These are phyloP conservation scores for Naganishia randhawae DNA, from an alignment of 768 basidiomycete genomes.

Conservation along the genomic window DNA sequence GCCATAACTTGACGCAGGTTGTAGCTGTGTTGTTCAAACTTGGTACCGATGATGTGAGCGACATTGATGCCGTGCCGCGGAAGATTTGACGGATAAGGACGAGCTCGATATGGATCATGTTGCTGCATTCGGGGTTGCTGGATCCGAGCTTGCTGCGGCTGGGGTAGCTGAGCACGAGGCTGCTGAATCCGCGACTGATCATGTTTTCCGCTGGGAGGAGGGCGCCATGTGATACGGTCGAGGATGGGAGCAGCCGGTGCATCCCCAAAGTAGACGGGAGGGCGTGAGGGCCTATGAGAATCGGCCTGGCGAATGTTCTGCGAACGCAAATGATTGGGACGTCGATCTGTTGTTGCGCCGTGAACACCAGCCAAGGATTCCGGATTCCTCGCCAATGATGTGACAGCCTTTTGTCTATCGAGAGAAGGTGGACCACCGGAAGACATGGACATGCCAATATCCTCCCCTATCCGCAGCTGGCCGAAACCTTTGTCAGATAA, in stretches of 20 bases:
- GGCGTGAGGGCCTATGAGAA: neutral
- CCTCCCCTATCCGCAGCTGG: neutral
- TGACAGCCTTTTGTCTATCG: neutral
- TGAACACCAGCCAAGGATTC: neutral
- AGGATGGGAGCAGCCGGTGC: neutral
- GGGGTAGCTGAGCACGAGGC: neutral
- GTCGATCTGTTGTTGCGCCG: slow-evolving; percentile 16
- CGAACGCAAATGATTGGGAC: slow-evolving; percentile 1
- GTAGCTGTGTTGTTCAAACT: neutral
- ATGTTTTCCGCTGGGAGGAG: neutral
- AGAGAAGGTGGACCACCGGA: neutral
- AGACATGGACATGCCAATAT: neutral
- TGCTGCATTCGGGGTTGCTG: neutral
- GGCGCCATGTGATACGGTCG: slow-evolving; percentile 3
- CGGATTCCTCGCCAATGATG: neutral
- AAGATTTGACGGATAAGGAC: neutral
- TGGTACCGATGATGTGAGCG: neutral
- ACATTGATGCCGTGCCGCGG: neutral
- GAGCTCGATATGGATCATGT: neutral
- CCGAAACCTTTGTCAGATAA: neutral
- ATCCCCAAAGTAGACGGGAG: too few species aligned
- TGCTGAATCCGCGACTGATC: neutral
- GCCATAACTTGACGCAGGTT: slow-evolving; percentile 8
- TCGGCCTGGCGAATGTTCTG: neutral
- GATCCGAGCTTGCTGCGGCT: neutral